These are phyloP conservation scores for Sordariomycetes sp. DNA, from an alignment of 2,329 filamentous ascomycete genomes.

Conservation along the genomic window DNA sequence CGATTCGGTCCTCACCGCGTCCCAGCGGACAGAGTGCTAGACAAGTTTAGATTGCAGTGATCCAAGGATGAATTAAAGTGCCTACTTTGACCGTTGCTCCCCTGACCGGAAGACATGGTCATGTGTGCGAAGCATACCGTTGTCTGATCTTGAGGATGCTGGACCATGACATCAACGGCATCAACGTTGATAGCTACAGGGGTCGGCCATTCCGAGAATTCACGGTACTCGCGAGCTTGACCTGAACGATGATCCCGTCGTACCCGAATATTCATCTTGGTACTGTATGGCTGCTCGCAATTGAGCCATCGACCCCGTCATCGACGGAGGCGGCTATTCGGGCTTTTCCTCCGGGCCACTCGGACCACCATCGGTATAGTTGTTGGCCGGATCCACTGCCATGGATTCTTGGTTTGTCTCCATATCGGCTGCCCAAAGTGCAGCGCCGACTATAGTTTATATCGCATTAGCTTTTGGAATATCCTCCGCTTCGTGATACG, in stretches of 20 bases:
- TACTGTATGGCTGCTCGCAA: background rate
- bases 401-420: slow-evolving; percentile 42
- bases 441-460: slow-evolving; percentile 55
- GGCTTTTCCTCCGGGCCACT: background rate
- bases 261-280: background rate
- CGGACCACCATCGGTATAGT: background rate
- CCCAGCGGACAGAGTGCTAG: background rate
- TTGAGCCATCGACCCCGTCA: background rate
- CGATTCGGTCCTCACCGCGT: background rate
- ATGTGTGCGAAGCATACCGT: too few relatives aligned
- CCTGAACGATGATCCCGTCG: too few relatives aligned
- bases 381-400: slow-evolving; percentile 8
- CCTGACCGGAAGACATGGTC: background rate
- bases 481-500: background rate
- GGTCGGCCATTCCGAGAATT: too few relatives aligned
- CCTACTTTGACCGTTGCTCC: background rate
- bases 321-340: background rate
- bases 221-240: too few relatives aligned
- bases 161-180: too few relatives aligned
- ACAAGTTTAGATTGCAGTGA: background rate
- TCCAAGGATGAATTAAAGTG: background rate
- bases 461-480: background rate
- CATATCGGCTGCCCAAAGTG: slow-evolving; percentile 86
- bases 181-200: too few relatives aligned
- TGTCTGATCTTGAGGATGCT: too few relatives aligned